Conservation (phyloP, 371 early-diverging fungal species). For the Rhizopus microsporus region DNA sequence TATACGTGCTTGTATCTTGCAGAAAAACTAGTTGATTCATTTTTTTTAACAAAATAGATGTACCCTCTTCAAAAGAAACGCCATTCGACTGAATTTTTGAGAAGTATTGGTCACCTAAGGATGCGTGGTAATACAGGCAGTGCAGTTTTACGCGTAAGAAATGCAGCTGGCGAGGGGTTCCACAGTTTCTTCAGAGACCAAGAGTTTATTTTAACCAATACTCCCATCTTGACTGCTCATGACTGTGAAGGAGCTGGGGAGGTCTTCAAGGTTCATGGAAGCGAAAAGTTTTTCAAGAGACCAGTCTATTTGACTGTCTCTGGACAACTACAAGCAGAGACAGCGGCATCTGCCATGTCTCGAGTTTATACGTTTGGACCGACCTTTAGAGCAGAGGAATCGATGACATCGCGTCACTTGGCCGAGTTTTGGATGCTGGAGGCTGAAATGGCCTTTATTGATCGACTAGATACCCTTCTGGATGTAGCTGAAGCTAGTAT, state of each 20-base stretch:
- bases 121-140: conserved; percentile 75
- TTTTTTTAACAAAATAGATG: conserved; percentile 36
- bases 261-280: conserved; percentile 65
- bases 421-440: conserved; percentile 97
- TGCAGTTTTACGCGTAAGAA: conserved; percentile 74
- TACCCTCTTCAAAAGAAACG: conserved; percentile 92
- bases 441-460: conserved; percentile 83
- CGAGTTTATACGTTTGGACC: conserved; percentile 90
- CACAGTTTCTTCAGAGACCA: conserved; percentile 74
- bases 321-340: conserved; percentile 88
- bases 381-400: conserved; percentile 88
- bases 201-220: conserved; percentile 80
- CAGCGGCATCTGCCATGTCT: conserved; percentile 70
- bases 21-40: background rate
- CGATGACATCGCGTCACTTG: conserved; percentile 82
- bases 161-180: conserved; percentile 65
- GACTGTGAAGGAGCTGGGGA: conserved; percentile 97
- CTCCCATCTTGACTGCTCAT: conserved; percentile 82
- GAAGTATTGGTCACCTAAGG: conserved; percentile 80
- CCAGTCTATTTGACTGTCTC: conserved; percentile 87
- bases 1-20: background rate
- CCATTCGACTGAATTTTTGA: conserved; percentile 77
- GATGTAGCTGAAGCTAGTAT: conserved; percentile 62
- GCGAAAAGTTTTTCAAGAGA: conserved; percentile 71
- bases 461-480: conserved; percentile 51